These are phyloP conservation scores for Vigna unguiculata DNA, from an alignment of 306 rosid species.

Conservation along the genomic window DNA sequence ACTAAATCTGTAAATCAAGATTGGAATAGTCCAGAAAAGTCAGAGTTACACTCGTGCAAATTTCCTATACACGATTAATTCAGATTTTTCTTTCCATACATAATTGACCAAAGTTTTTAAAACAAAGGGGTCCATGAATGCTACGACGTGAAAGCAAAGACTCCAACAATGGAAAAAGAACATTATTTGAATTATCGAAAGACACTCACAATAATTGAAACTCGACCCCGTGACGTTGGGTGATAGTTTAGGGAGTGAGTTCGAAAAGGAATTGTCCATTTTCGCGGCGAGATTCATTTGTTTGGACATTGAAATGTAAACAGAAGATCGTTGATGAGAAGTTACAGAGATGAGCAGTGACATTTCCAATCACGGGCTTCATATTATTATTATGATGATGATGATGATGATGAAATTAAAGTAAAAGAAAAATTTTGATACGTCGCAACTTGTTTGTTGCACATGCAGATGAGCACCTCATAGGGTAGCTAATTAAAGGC, in stretches of 20 bases:
- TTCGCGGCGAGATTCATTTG: background rate
- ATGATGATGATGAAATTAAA: too few relatives aligned
- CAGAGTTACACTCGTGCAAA: slow-evolving; percentile 59
- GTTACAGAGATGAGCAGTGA: slow-evolving; percentile 32
- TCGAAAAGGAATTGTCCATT: background rate
- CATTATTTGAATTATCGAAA: background rate
- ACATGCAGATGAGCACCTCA: slow-evolving; percentile 4
- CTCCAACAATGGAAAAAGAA: background rate
- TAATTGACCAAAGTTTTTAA: slow-evolving; percentile 25
- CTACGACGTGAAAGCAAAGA: slow-evolving; percentile 31
- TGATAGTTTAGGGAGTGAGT: background rate
- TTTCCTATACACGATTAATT: background rate
- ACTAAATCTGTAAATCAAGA: slow-evolving; percentile 23
- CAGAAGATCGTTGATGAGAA: slow-evolving; percentile 38
- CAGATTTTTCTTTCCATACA: background rate
- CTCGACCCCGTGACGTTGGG: background rate
- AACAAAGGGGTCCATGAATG: slow-evolving; percentile 41
- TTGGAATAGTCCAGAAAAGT: slow-evolving; percentile 39
- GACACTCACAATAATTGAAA: background rate
- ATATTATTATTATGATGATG: too few relatives aligned
- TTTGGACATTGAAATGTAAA: background rate
- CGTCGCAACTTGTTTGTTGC: slow-evolving; percentile 32
- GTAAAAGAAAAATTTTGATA: background rate
- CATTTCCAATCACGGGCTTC: slow-evolving; percentile 37
- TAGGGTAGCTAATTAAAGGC: background rate